Conservation (phyloP, 768 basidiomycete species). For the Punctularia strigosozonata region DNA sequence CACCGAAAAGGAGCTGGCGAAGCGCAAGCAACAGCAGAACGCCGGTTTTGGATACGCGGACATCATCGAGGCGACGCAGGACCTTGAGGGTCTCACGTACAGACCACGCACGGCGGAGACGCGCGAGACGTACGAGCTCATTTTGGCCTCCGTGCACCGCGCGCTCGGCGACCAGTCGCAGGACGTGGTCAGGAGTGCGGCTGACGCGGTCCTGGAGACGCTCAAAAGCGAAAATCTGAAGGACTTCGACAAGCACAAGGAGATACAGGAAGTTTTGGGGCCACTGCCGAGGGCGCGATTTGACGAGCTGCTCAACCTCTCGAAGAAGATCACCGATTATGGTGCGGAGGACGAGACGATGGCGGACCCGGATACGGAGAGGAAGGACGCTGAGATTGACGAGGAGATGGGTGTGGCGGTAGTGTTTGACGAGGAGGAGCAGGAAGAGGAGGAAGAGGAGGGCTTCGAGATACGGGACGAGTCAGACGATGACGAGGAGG, state of each 20-base stretch:
- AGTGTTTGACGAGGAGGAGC: conserved; percentile 94
- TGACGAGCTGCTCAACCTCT: conserved; percentile 68
- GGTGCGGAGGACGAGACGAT: conserved; percentile 75
- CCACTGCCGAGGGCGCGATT: conserved; percentile 62
- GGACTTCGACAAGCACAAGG: conserved; percentile 96
- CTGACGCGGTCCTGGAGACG: conserved; percentile 82
- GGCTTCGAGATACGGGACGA: conserved; percentile 81
- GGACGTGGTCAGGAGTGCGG: conserved; percentile 89
- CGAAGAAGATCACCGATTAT: conserved; percentile 96
- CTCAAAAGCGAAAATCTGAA: conserved; percentile 84
- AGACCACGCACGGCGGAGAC: conserved; percentile 92
- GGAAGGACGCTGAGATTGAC: conserved; percentile 83
- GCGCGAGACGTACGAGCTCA: conserved; percentile 86
- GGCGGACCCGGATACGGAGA: conserved; percentile 70
- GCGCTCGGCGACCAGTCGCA: conserved; percentile 91
- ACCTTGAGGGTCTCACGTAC: conserved; percentile 87
- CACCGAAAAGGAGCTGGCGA: conserved; percentile 42
- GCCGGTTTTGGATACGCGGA: conserved; percentile 56
- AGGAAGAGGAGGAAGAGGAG: conserved; percentile 85
- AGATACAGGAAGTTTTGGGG: conserved; percentile 74
- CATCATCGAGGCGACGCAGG: conserved; percentile 89
- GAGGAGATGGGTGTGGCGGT: conserved; percentile 97
- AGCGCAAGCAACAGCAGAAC: conserved; percentile 40
- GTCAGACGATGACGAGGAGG: conserved; percentile 63
- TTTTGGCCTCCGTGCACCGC: conserved; percentile 72